phyloP scores from a whole-genome alignment of 2,329 filamentous ascomycete genomes.

The Simplicillium aogashimaense region DNA sequence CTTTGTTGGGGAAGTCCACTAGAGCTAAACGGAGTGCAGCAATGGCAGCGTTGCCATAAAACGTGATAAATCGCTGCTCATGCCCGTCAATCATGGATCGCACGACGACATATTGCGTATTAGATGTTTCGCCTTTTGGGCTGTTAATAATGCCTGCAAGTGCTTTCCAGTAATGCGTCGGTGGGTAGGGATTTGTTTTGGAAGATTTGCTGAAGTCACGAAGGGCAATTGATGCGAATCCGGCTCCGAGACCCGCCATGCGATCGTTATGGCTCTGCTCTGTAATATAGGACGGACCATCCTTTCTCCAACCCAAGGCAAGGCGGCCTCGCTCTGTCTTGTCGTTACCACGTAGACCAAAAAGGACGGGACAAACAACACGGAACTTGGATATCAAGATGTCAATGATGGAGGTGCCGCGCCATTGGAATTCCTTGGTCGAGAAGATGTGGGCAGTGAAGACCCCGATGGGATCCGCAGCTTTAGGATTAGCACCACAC shows the following conservation, averaged over 20 bases:
- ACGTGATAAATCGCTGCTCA: constrained; percentile 64
- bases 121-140: constrained; percentile 54
- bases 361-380: constrained; percentile 71
- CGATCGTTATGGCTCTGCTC: constrained; percentile 70
- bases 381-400: constrained; percentile 82
- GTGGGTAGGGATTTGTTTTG: constrained; percentile 66
- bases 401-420: constrained; percentile 61
- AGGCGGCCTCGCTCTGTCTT: constrained; percentile 56
- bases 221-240: constrained; percentile 73
- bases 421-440: constrained; percentile 54
- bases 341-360: constrained; percentile 71
- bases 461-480: constrained; percentile 72
- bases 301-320: constrained; percentile 65
- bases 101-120: constrained; percentile 63
- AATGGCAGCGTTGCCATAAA: constrained; percentile 72
- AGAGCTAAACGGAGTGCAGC: constrained; percentile 61
- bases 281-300: constrained; percentile 48
- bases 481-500: constrained; percentile 50
- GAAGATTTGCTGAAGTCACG: constrained; percentile 67
- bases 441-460: constrained; percentile 68
- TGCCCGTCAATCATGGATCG: constrained; percentile 64
- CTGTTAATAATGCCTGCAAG: constrained; percentile 71
- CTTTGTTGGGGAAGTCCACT: constrained; percentile 59
- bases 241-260: constrained; percentile 75
- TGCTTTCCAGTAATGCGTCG: constrained; percentile 72